A percentile compares a stretch with the other conserved stretches of the same genome.
Evolutionary conservation across 257 asterid genomes (phyloP).

Genomic region (Przewalskia tangutica): DNA sequence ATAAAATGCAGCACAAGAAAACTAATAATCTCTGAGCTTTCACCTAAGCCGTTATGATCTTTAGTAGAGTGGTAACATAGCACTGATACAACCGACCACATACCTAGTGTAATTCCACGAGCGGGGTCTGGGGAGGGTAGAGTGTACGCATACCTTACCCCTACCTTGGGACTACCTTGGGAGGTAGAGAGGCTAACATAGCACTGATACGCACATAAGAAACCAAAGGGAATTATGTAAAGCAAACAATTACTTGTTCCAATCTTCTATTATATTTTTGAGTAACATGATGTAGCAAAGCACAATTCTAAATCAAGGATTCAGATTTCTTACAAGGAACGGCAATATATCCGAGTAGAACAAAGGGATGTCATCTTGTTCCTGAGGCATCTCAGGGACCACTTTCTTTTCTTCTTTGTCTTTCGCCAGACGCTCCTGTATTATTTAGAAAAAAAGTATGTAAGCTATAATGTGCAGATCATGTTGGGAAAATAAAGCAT

Average conservation of each 20-base stretch:
- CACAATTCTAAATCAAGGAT: neutral
- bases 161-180: no score
- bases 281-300: neutral
- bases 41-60: neutral
- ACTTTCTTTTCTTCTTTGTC: constrained; percentile 50
- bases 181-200: neutral
- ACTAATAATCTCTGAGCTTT: neutral
- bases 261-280: neutral
- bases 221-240: neutral
- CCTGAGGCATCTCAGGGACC: constrained; percentile 7
- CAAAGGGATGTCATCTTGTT: constrained; percentile 61
- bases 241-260: neutral
- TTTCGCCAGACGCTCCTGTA: constrained; percentile 53
- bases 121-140: no score
- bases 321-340: constrained; percentile 52
- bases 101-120: no score
- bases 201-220: neutral
- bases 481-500: neutral
- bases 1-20: neutral
- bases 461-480: neutral
- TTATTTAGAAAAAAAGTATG: neutral
- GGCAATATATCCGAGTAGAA: constrained; percentile 93
- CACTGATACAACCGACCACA: no score
- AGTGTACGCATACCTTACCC: no score
- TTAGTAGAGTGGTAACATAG: neutral